Percentiles rank a stretch among this genome's conserved stretches.
These are phyloP conservation scores for Mikania micrantha DNA, from an alignment of 129 eudicot species.

Conservation along the genomic window DNA sequence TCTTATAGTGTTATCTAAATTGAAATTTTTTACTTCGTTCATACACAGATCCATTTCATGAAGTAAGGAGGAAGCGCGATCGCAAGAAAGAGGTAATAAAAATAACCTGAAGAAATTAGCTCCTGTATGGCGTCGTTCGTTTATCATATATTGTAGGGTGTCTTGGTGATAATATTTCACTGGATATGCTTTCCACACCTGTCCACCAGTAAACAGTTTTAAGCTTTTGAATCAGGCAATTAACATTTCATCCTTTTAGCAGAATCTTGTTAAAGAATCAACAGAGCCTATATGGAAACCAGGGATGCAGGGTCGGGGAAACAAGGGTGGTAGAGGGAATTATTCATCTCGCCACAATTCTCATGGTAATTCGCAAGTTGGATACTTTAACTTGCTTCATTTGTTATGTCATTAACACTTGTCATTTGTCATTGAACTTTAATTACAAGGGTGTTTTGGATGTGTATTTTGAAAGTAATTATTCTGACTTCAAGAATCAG, in stretches of 20 bases:
- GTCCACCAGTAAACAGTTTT: background rate
- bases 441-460: slow-evolving; percentile 1
- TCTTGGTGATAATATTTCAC: background rate
- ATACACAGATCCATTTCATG: slow-evolving; percentile 80
- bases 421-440: background rate
- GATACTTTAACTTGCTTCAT: background rate
- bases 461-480: background rate
- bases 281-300: slow-evolving; percentile 66
- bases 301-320: slow-evolving; percentile 59
- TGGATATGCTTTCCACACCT: background rate
- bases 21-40: slow-evolving; percentile 15
- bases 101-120: background rate
- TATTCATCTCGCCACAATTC: slow-evolving; percentile 42
- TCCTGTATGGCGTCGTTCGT: background rate
- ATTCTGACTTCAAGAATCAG: background rate
- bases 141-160: background rate
- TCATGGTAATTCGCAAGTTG: slow-evolving; percentile 44
- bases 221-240: background rate
- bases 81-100: slow-evolving; percentile 71
- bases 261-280: slow-evolving; percentile 54
- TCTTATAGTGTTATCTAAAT: background rate
- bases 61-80: slow-evolving; percentile 80
- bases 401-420: background rate
- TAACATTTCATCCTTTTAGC: slow-evolving; percentile 5
- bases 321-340: slow-evolving; percentile 60